Evolutionary conservation across 805 yeast species (phyloP).

Genomic region (Candida vartiovaarae): DNA sequence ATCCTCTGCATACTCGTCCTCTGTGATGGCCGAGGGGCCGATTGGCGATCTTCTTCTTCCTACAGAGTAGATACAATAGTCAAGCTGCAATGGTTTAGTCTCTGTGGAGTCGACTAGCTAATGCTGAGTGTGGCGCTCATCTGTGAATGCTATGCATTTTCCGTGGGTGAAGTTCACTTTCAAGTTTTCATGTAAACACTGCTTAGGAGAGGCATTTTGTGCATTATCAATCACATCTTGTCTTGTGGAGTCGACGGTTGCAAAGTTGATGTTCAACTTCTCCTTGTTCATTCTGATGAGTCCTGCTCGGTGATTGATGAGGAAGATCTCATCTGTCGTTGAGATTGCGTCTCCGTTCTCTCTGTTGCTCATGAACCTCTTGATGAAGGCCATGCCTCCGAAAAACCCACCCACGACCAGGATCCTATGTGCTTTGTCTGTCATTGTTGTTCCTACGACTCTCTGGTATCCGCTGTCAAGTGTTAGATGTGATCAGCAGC

Average conservation of each 20-base stretch:
- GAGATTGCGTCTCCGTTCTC: slow-evolving; percentile 1
- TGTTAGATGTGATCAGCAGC: too few species aligned
- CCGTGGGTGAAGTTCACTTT: slow-evolving; percentile 19
- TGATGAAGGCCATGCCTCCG: slow-evolving; percentile 29
- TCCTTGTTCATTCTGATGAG: slow-evolving; percentile 29
- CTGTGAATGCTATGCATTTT: slow-evolving; percentile 17
- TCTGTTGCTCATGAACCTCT: slow-evolving; percentile 15
- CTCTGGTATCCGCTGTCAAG: too few species aligned
- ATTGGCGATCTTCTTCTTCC: slow-evolving; percentile 52
- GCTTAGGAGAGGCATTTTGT: slow-evolving; percentile 1
- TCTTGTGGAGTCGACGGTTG: slow-evolving; percentile 30
- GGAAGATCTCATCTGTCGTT: slow-evolving; percentile 20
- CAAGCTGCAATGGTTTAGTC: slow-evolving; percentile 29
- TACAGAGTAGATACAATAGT: slow-evolving; percentile 40
- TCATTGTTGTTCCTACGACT: not conserved
- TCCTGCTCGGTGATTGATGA: slow-evolving; percentile 36
- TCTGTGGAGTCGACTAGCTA: slow-evolving; percentile 17
- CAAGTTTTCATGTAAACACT: slow-evolving; percentile 11
- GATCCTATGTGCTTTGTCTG: not conserved
- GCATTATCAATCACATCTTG: slow-evolving; percentile 19
- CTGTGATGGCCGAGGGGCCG: slow-evolving; percentile 39
- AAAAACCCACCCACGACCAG: slow-evolving; percentile 29
- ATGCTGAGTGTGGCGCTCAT: slow-evolving; percentile 15
- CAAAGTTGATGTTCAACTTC: slow-evolving; percentile 20
- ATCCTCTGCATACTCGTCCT: slow-evolving; percentile 32